Percentiles rank a stretch among this genome's conserved stretches.
These are phyloP conservation scores for Glomus cerebriforme DNA, from an alignment of 192 early-diverging fungal species.

Conservation along the genomic window DNA sequence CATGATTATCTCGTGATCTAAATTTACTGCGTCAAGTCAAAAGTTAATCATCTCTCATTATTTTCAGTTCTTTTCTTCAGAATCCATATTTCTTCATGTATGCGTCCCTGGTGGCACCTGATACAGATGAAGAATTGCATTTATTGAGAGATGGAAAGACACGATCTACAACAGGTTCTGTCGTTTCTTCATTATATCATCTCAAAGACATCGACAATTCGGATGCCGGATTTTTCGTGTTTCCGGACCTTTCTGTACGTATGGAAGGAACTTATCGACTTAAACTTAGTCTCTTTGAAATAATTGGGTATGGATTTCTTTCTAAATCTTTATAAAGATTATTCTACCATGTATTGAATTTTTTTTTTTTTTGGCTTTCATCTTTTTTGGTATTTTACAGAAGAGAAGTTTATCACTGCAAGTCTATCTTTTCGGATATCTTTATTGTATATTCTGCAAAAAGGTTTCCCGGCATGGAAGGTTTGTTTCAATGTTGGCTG, in stretches of 20 bases:
- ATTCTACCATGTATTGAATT: background rate
- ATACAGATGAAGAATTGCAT: conserved; percentile 83
- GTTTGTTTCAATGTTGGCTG: conserved; percentile 28
- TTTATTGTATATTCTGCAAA: conserved; percentile 93
- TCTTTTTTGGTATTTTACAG: conserved; percentile 31
- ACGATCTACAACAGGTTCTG: conserved; percentile 83
- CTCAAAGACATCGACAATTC: conserved; percentile 84
- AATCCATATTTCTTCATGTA: conserved; percentile 99
- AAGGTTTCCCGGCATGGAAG: conserved; percentile 95
- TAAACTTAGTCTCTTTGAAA: conserved; percentile 90
- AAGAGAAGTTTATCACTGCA: conserved; percentile 85
- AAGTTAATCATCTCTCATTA: no score
- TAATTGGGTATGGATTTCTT: conserved; percentile 62
- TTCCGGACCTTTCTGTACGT: conserved; percentile 92
- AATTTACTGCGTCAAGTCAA: background rate
- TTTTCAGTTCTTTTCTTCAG: conserved; percentile 52
- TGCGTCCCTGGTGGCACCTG: conserved; percentile 83
- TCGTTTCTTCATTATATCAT: conserved; percentile 89
- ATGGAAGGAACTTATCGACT: conserved; percentile 88
- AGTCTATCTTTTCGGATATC: conserved; percentile 79
- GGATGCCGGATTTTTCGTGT: conserved; percentile 96
- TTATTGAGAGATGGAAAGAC: conserved; percentile 89
- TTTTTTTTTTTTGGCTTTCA: background rate
- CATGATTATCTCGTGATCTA: conserved; percentile 5
- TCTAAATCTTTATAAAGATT: background rate